Base-by-base conservation (phyloP, 2,329 filamentous ascomycete genomes). In the Fonsecaea pedrosoi region DNA sequence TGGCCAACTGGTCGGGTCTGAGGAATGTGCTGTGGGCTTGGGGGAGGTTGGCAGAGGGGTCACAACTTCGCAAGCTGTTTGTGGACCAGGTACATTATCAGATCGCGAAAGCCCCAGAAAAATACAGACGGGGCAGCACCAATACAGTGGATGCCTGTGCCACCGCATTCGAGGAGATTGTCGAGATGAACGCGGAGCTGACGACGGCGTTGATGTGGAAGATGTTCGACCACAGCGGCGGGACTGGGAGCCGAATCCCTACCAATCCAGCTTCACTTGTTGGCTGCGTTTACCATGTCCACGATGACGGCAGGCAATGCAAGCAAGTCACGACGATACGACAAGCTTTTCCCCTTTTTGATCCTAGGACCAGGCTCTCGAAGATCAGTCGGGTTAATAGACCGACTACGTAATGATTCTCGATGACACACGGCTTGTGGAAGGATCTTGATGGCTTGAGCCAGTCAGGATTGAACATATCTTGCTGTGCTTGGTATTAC, bases 211-310 rank as follows among this genome's bases (percentile, higher is more conserved):
- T 60, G 58, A 12, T 53, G 4, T 53, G 42, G 21, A 60, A 60
- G 38, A 8, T 50, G 8, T 5, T 37, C 3, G 57, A 60, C 21
- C 21, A 7, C 15, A 15, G n/a, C 9, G 35, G 38, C 35, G 1
- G 21, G 6, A 18, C 40, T 8, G 37, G 37, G 37, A 42, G 38
- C 38, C 13, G 38, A 15, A 13, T 45, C 21, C 40, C 40, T 45
- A 34, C 21, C 34, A 50, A 50, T 38, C 61, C 54, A 15, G 21
- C 34, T 25, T 37, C 30, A 4, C 18, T 32, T 9, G 12, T 25
- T 25, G 40, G 38, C 9, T 64, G 61, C 54, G 2, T 38, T 7
- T 59, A 58, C n/a, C 61, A 64, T 32, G 8, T 53, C 54, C 61
- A 64, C 12, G 15, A 38, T 25, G 32, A 32, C 4, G 61, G 30